A percentile compares a stretch with the other conserved stretches of the same genome.
These are phyloP conservation scores for Colletotrichum sp. DNA, from an alignment of 2,329 filamentous ascomycete genomes.

Conservation along the genomic window DNA sequence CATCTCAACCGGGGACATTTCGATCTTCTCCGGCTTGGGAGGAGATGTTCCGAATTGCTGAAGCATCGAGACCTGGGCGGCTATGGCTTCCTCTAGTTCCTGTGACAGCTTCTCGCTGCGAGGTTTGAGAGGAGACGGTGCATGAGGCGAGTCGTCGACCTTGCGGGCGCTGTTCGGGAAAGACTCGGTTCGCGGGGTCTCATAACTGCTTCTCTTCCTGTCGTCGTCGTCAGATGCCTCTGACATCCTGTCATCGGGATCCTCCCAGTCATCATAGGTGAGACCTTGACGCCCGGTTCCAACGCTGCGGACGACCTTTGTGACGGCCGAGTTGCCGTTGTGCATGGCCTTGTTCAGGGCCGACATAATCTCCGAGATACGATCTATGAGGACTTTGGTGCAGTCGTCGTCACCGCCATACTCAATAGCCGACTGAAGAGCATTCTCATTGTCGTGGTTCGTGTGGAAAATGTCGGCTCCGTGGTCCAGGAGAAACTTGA, in stretches of 20 bases:
- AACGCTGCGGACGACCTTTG: slow-evolving; percentile 30
- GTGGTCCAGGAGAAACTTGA: slow-evolving; percentile 37
- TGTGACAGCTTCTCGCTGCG: neutral
- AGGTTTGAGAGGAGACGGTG: neutral
- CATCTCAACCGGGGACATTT: neutral
- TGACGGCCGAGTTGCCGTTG: slow-evolving; percentile 31
- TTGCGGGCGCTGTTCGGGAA: neutral
- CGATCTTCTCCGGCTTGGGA: slow-evolving; percentile 1
- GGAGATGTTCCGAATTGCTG: neutral
- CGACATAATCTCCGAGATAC: slow-evolving; percentile 32
- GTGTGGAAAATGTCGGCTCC: slow-evolving; percentile 40
- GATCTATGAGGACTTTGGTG: slow-evolving; percentile 33
- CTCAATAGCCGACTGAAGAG: slow-evolving; percentile 32
- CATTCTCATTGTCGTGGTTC: slow-evolving; percentile 32
- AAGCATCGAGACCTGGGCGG: slow-evolving; percentile 5
- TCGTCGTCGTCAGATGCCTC: neutral
- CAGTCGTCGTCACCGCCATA: slow-evolving; percentile 30
- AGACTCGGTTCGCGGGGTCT: neutral
- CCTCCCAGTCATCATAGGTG: slow-evolving; percentile 27
- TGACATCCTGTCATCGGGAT: slow-evolving; percentile 21
- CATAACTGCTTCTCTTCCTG: neutral
- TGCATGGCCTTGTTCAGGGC: slow-evolving; percentile 33
- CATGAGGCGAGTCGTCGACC: neutral
- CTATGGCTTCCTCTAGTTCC: slow-evolving; percentile 9
- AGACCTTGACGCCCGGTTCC: slow-evolving; percentile 31